Conservation (phyloP, 2,329 filamentous ascomycete species). For the Pyricularia sp. region DNA sequence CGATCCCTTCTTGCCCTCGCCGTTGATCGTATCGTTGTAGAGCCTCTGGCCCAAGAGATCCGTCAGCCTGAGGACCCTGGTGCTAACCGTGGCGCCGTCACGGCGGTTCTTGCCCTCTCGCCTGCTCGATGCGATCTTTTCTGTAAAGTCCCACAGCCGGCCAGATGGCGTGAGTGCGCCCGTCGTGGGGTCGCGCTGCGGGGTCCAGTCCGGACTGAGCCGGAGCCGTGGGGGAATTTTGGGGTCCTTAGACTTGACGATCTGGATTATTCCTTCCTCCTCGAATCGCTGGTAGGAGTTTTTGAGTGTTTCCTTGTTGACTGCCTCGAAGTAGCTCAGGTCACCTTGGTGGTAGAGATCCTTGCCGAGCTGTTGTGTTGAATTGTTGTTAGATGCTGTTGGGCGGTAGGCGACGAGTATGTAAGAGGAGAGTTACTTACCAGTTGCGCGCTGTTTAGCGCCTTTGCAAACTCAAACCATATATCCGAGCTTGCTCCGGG, state of each 20-base stretch:
- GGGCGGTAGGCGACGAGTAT: neutral
- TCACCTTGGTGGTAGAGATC: slow-evolving; percentile 97
- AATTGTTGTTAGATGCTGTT: slow-evolving; percentile 8
- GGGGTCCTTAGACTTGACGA: slow-evolving; percentile 54
- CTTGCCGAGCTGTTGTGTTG: slow-evolving; percentile 62
- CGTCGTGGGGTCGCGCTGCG: slow-evolving; percentile 47
- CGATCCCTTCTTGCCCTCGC: slow-evolving; percentile 19
- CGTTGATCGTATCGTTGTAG: slow-evolving; percentile 43
- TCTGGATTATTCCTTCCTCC: slow-evolving; percentile 76
- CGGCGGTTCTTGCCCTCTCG: slow-evolving; percentile 90
- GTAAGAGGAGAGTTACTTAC: slow-evolving; percentile 29
- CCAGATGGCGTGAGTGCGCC: slow-evolving; percentile 56
- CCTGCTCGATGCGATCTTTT: slow-evolving; percentile 68
- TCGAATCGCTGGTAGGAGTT: slow-evolving; percentile 83
- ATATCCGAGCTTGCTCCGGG: slow-evolving; percentile 41
- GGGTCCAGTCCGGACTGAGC: slow-evolving; percentile 63
- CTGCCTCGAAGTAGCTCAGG: slow-evolving; percentile 91
- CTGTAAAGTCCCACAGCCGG: slow-evolving; percentile 81
- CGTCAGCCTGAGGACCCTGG: slow-evolving; percentile 63
- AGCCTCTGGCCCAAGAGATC: slow-evolving; percentile 59
- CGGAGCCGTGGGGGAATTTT: slow-evolving; percentile 50
- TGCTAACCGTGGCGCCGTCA: slow-evolving; percentile 83
- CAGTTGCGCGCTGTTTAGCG: slow-evolving; percentile 69
- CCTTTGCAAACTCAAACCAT: slow-evolving; percentile 68
- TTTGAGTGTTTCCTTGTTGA: slow-evolving; percentile 95